These are phyloP conservation scores for Sordariomycetes sp. DNA, from an alignment of 2,329 filamentous ascomycete species.

Conservation along the genomic window DNA sequence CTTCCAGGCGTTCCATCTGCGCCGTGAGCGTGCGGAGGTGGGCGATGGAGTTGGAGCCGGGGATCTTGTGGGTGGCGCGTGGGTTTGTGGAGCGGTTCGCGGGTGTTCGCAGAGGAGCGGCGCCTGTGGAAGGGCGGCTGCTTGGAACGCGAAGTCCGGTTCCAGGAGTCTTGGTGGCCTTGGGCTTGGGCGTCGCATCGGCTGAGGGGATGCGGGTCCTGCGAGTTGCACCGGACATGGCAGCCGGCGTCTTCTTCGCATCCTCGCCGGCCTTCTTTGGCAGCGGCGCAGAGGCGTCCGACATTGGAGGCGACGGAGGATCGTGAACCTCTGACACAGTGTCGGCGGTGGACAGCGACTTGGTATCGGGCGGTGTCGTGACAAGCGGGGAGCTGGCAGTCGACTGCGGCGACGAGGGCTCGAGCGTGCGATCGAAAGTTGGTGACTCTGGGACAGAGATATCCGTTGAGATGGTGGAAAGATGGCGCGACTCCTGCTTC, in stretches of 20 bases:
- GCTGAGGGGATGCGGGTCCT: conserved; percentile 46
- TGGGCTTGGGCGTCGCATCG: conserved; percentile 46
- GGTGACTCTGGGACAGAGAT: conserved; percentile 59
- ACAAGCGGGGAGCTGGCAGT: conserved; percentile 87
- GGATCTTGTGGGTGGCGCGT: conserved; percentile 40
- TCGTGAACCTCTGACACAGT: conserved; percentile 61
- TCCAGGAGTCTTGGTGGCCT: conserved; percentile 35
- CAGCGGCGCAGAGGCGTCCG: conserved; percentile 63
- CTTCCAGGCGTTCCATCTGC: conserved; percentile 94
- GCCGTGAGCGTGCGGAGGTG: conserved; percentile 91
- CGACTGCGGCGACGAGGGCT: conserved; percentile 62
- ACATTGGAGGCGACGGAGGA: conserved; percentile 89
- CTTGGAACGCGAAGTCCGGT: conserved; percentile 22
- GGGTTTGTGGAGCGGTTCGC: conserved; percentile 43
- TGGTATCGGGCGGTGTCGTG: conserved; percentile 70
- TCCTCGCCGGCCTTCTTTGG: conserved; percentile 39
- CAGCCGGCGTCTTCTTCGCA: conserved; percentile 22
- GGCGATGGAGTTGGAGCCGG: conserved; percentile 64
- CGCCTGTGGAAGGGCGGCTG: conserved; percentile 32
- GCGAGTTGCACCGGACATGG: conserved; percentile 22
- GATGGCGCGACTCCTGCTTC: conserved; percentile 52
- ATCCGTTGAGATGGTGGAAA: conserved; percentile 52
- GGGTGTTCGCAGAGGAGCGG: conserved; percentile 40
- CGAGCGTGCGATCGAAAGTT: conserved; percentile 61
- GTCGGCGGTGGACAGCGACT: conserved; percentile 48